Evolutionary conservation across 257 asterid genomes (phyloP).

Genomic region (Gentiana macrophylla): DNA sequence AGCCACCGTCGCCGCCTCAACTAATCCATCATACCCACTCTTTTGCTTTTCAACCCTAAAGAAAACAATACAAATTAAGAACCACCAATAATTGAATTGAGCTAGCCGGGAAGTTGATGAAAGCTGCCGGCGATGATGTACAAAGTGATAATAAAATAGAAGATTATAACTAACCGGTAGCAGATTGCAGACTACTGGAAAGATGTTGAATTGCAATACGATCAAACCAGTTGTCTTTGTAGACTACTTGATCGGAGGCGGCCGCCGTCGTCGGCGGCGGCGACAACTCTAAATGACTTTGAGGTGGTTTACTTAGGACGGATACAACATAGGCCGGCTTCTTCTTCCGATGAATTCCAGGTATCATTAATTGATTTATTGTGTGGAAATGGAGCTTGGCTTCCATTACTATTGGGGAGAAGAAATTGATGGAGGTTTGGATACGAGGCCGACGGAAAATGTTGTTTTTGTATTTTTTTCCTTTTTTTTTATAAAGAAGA

Average conservation of each 20-base stretch:
- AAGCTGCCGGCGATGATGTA: neutral
- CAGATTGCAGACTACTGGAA: slow-evolving; percentile 48
- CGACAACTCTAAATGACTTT: neutral
- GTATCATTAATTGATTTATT: slow-evolving; percentile 10
- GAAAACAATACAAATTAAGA: neutral
- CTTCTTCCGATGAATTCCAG: slow-evolving; percentile 13
- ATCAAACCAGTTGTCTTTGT: slow-evolving; percentile 62
- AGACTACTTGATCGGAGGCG: slow-evolving; percentile 12
- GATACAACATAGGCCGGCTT: slow-evolving; percentile 11
- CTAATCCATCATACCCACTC: slow-evolving; percentile 61
- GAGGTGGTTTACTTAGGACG: slow-evolving; percentile 18
- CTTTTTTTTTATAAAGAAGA: no score
- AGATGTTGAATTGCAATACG: slow-evolving; percentile 66
- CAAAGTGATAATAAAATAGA: neutral
- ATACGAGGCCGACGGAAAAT: no score
- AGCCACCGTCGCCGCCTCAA: slow-evolving; percentile 57
- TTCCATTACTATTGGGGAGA: slow-evolving; percentile 25
- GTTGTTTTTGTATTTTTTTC: no score
- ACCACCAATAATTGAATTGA: neutral
- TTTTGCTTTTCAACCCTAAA: slow-evolving; percentile 42
- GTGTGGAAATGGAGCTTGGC: slow-evolving; percentile 15
- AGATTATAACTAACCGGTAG: slow-evolving; percentile 26
- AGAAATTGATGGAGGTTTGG: neutral
- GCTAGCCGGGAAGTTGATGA: neutral
- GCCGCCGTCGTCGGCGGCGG: no score